Evolutionary conservation across 495 filamentous ascomycete genomes (phyloP).

Genomic region (Copromyces sp.): DNA sequence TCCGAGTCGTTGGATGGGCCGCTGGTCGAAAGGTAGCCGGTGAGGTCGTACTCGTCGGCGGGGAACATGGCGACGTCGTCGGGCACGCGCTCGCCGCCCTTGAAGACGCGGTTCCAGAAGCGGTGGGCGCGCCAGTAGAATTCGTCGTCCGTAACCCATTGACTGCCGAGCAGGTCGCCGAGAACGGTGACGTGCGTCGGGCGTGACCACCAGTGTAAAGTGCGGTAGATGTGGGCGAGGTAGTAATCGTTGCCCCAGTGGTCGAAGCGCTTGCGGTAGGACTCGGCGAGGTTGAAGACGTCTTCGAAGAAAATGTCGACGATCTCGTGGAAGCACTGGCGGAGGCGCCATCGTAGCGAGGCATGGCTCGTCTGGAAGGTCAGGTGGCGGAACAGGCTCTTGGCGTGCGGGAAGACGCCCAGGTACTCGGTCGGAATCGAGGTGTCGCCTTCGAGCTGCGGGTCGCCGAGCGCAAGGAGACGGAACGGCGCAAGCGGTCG

Average conservation of each 20-base stretch:
- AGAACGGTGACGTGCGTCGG: constrained; percentile 86
- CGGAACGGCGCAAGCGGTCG: constrained; percentile 60
- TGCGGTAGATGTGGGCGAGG: constrained; percentile 86
- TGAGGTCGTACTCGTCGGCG: constrained; percentile 38
- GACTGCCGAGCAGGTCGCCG: constrained; percentile 89
- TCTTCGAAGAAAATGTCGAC: constrained; percentile 49
- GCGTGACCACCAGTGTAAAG: constrained; percentile 62
- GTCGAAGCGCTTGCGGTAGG: constrained; percentile 69
- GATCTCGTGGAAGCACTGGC: constrained; percentile 39
- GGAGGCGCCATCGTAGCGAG: constrained; percentile 35
- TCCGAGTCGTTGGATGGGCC: constrained; percentile 31
- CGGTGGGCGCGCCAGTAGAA: constrained; percentile 59
- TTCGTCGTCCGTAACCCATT: constrained; percentile 84
- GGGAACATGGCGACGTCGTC: constrained; percentile 47
- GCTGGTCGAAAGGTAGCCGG: constrained; percentile 39
- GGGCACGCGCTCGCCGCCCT: constrained; percentile 52
- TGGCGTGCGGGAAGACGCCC: constrained; percentile 48
- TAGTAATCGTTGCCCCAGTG: constrained; percentile 91
- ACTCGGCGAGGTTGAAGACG: constrained; percentile 50
- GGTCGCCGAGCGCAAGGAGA: constrained; percentile 83
- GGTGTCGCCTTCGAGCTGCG: constrained; percentile 89
- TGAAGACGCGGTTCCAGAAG: constrained; percentile 78
- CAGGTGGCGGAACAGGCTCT: constrained; percentile 41
- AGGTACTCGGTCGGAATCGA: constrained; percentile 56
- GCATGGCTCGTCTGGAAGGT: constrained; percentile 32